These are phyloP conservation scores for Nematocida sp. DNA, from an alignment of 371 early-diverging fungal genomes.

Conservation along the genomic window DNA sequence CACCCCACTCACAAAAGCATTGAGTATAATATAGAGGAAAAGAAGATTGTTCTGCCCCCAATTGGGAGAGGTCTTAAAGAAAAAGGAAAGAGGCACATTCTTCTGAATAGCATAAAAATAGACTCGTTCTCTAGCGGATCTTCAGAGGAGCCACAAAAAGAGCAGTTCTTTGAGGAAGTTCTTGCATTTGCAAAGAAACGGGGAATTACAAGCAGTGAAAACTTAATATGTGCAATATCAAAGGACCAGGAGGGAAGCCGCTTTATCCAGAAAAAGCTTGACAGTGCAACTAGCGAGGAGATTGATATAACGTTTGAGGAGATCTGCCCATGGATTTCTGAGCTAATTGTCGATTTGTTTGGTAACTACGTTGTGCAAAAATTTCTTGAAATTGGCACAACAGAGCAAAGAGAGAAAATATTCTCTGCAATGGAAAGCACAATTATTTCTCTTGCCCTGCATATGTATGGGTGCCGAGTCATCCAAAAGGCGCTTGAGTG, in stretches of 20 bases:
- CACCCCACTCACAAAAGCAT: slow-evolving; percentile 57
- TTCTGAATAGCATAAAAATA: slow-evolving; percentile 17
- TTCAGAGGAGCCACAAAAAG: not conserved
- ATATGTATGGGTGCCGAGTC: slow-evolving; percentile 99
- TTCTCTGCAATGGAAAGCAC: slow-evolving; percentile 84
- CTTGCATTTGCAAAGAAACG: slow-evolving; percentile 47
- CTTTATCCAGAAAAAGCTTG: slow-evolving; percentile 96
- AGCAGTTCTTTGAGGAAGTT: slow-evolving; percentile 54
- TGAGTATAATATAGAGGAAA: slow-evolving; percentile 42
- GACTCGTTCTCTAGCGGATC: not conserved
- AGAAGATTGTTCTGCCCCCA: slow-evolving; percentile 18
- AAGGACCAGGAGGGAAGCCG: slow-evolving; percentile 98
- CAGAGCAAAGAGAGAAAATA: slow-evolving; percentile 53
- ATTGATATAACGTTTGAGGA: slow-evolving; percentile 90
- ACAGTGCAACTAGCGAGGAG: slow-evolving; percentile 82
- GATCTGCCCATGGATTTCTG: slow-evolving; percentile 81
- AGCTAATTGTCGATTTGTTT: slow-evolving; percentile 96
- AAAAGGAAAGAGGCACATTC: slow-evolving; percentile 19
- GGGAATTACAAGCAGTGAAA: slow-evolving; percentile 6
- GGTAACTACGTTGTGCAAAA: slow-evolving; percentile 99
- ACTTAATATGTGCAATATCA: slow-evolving; percentile 46
- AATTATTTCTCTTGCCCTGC: slow-evolving; percentile 83
- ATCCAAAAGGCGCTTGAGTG: slow-evolving; percentile 94
- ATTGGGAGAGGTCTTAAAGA: slow-evolving; percentile 50
- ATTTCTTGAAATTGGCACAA: slow-evolving; percentile 72